Evolutionary conservation across 2,329 filamentous ascomycete genomes (phyloP).

Genomic region (Botrytis galanthina): DNA sequence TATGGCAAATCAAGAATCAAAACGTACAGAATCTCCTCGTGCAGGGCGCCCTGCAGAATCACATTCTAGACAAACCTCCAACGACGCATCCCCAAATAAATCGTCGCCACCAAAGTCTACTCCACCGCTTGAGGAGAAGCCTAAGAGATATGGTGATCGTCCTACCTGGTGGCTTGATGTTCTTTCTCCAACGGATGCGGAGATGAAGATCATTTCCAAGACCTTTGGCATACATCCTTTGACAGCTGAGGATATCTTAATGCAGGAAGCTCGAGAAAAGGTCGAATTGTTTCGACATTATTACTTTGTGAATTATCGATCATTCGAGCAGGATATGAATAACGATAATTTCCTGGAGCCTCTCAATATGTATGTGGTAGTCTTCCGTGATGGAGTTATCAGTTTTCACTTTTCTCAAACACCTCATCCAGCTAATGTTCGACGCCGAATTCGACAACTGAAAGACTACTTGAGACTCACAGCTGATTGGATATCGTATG

Average conservation of each 20-base stretch:
- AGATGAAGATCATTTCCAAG: conserved; percentile 92
- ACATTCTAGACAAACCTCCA: conserved; percentile 28
- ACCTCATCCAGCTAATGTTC: conserved; percentile 93
- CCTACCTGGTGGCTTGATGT: conserved; percentile 98
- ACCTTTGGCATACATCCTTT: conserved; percentile 94
- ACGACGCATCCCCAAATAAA: conserved; percentile 32
- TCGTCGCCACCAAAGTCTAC: conserved; percentile 21
- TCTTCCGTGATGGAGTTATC: conserved; percentile 92
- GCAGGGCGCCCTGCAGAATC: conserved; percentile 4
- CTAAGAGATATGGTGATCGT: conserved; percentile 68
- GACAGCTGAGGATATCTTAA: conserved; percentile 93
- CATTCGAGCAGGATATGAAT: conserved; percentile 90
- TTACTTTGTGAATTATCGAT: conserved; percentile 98
- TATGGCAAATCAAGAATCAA: conserved; percentile 27
- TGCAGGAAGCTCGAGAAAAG: conserved; percentile 96
- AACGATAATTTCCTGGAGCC: conserved; percentile 91
- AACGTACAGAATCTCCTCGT: conserved; percentile 18
- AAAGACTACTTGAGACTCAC: conserved; percentile 91
- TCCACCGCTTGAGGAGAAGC: conserved; percentile 39
- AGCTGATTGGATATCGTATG: conserved; percentile 98
- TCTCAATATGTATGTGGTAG: conserved; percentile 95
- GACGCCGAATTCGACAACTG: conserved; percentile 86
- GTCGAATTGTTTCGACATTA: conserved; percentile 97
- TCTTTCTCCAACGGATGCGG: conserved; percentile 82
- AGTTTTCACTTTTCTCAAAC: conserved; percentile 98